phyloP scores from a whole-genome alignment of 116 monocot species.

The Trichopus zeylanicus region DNA sequence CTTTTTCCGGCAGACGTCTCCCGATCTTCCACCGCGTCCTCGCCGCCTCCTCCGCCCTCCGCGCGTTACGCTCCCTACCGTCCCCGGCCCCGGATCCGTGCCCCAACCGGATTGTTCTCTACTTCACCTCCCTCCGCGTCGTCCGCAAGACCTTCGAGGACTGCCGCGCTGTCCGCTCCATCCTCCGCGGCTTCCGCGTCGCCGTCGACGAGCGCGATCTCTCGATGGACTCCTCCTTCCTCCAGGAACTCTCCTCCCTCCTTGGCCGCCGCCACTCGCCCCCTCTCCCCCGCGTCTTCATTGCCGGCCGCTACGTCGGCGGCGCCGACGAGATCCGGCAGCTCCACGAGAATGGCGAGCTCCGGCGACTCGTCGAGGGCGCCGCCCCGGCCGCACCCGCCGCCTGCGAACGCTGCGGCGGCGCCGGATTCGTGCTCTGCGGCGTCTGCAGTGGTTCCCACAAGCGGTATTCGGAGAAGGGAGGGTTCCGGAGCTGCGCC shows the following conservation, averaged over 20 bases:
- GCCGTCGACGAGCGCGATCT: too few species aligned
- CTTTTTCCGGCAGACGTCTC: slow-evolving; percentile 13
- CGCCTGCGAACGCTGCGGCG: slow-evolving; percentile 56
- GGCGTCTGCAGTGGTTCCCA: slow-evolving; percentile 53
- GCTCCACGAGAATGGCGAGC: too few species aligned
- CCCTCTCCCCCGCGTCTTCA: slow-evolving; percentile 55
- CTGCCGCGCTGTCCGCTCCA: slow-evolving; percentile 44
- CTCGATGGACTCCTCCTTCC: slow-evolving; percentile 58
- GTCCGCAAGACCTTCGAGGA: slow-evolving; percentile 74
- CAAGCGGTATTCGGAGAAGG: slow-evolving; percentile 46
- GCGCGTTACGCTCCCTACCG: slow-evolving; percentile 43
- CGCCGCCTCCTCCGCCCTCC: too few species aligned
- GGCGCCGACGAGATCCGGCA: too few species aligned
- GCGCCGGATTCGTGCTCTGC: slow-evolving; percentile 56
- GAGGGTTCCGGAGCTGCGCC: slow-evolving; percentile 53
- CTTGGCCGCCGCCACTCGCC: slow-evolving; percentile 33
- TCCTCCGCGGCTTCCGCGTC: slow-evolving; percentile 44
- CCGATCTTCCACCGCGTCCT: too few species aligned
- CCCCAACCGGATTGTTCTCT: slow-evolving; percentile 22
- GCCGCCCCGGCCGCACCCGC: slow-evolving; percentile 1
- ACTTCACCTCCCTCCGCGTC: slow-evolving; percentile 62
- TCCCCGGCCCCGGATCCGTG: not conserved
- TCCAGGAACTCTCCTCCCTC: slow-evolving; percentile 46
- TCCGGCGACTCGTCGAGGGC: too few species aligned
- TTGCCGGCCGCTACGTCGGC: slow-evolving; percentile 46